phyloP scores from a whole-genome alignment of 345 rosid genomes.

The Cardiospermum halicacabum region DNA sequence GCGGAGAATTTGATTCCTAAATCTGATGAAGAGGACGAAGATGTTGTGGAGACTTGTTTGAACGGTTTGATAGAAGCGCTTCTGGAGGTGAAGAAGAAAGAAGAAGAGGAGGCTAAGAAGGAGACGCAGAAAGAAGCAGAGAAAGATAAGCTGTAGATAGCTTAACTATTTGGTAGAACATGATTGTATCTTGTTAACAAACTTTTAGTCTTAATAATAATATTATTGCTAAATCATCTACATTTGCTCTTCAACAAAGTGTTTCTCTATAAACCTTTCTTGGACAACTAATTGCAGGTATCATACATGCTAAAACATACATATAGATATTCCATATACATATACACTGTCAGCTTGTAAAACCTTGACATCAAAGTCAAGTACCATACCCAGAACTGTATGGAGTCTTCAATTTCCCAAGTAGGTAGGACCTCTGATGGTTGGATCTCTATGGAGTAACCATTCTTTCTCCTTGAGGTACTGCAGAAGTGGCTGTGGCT shows the following conservation, averaged over 20 bases:
- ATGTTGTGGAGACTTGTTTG: too few relatives aligned
- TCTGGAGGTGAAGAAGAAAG: too few relatives aligned
- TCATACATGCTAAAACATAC: not conserved
- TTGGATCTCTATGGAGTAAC: constrained; percentile 55
- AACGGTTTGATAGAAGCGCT: too few relatives aligned
- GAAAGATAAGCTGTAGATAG: too few relatives aligned
- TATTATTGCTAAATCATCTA: not conserved
- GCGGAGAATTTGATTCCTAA: too few relatives aligned
- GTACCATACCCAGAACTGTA: too few relatives aligned
- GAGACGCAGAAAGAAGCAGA: too few relatives aligned
- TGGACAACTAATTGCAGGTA: constrained; percentile 3
- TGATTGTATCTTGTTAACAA: too few relatives aligned
- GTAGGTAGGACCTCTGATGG: constrained; percentile 46
- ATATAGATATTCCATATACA: not conserved
- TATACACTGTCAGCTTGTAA: not conserved
- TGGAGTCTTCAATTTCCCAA: constrained; percentile 39
- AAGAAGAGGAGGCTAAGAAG: too few relatives aligned
- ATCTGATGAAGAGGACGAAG: too few relatives aligned
- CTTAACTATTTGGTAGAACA: too few relatives aligned
- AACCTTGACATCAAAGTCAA: constrained; percentile 2
- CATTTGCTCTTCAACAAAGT: not conserved
- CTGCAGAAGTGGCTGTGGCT: constrained; percentile 64
- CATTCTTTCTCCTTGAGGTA: constrained; percentile 76
- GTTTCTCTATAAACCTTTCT: constrained; percentile 2
- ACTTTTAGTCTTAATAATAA: too few relatives aligned